Base-by-base conservation (phyloP, 805 yeast species). In the Zygoascus ofunaensis region DNA sequence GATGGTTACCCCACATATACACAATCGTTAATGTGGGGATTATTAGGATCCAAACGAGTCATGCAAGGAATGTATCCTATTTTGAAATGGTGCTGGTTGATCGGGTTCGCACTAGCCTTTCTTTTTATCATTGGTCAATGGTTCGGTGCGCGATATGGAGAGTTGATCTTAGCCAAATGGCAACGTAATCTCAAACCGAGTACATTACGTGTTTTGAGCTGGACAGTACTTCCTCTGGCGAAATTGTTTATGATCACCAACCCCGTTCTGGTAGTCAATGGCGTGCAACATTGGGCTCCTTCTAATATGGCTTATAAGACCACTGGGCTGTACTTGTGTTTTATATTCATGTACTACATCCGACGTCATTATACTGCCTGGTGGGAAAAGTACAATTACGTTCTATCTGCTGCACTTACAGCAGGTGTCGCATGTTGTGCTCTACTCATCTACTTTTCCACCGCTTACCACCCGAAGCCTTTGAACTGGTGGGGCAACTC, bases 391-490 rank as follows among this genome's bases (percentile, higher is more conserved):
- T 72, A 69, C 57, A 68, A 61, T 55, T 72, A 68, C 49, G 70
- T 80, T 18, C 59, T 80, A 42, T 66, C 79, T 19, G 72, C 80
- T 42, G 82, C 76, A 1, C 61, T 79, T 22, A 62, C 71, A 5
- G 76, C 82, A 1, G 85, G 83, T n/a, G 73, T 77, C 18, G 84
- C 83, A 2, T 69, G 79, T 49, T 66, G 79, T 46, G 77, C 76
- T 1, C 62, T 77, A 37, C 61, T 80, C 45, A 72, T 79, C 33
- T 80, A 80, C 62, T 76, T 77, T 54, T 61, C 73, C 1, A 69
- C 70, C 3, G 63, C 65, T 46, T 76, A 69, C 53, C 68, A 73
- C 39, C 63, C 65, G 2, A 64, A 53, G n/a, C 53, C 53, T 4
- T 36, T 70, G 2, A 45, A 62, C n/a, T 73, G 77, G 76, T 73